A percentile compares a stretch with the other conserved stretches of the same genome.
These are phyloP conservation scores for Ogataea wickerhamii DNA, from an alignment of 805 yeast genomes.

Conservation along the genomic window DNA sequence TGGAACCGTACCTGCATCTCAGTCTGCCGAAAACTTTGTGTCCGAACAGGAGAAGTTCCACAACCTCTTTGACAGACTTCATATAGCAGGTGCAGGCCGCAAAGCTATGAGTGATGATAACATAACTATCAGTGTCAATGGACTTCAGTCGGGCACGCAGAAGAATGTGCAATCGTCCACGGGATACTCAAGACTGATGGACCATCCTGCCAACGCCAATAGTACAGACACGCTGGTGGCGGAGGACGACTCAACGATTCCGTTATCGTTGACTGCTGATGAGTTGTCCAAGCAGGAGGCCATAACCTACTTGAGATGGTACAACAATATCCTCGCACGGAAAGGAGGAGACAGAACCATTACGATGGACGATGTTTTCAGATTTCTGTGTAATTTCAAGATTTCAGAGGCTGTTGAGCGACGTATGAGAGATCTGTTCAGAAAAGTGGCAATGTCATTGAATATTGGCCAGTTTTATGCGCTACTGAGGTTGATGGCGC, in stretches of 20 bases:
- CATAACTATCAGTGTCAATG: slow-evolving; percentile 10
- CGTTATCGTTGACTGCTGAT: slow-evolving; percentile 59
- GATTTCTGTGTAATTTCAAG: slow-evolving; percentile 74
- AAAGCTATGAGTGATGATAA: slow-evolving; percentile 22
- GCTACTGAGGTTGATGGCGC: slow-evolving; percentile 73
- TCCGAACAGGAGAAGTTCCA: slow-evolving; percentile 18
- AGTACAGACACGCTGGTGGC: slow-evolving; percentile 27
- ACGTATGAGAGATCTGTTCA: slow-evolving; percentile 47
- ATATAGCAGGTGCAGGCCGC: slow-evolving; percentile 16
- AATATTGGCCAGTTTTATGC: slow-evolving; percentile 93
- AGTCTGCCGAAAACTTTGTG: slow-evolving; percentile 2
- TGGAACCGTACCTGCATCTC: neutral
- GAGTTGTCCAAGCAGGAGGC: slow-evolving; percentile 76
- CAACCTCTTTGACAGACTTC: slow-evolving; percentile 20
- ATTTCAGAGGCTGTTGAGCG: slow-evolving; percentile 49
- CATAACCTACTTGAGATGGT: slow-evolving; percentile 89
- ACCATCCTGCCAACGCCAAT: slow-evolving; percentile 12
- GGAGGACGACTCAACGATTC: slow-evolving; percentile 43
- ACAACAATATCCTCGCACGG: slow-evolving; percentile 73
- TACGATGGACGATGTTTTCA: slow-evolving; percentile 70
- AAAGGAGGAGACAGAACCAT: slow-evolving; percentile 59
- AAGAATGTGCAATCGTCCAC: neutral
- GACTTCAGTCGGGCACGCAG: neutral
- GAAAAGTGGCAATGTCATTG: slow-evolving; percentile 54
- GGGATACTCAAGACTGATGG: neutral